Conservation (phyloP, 768 basidiomycete species). For the Lentinula sp. region DNA sequence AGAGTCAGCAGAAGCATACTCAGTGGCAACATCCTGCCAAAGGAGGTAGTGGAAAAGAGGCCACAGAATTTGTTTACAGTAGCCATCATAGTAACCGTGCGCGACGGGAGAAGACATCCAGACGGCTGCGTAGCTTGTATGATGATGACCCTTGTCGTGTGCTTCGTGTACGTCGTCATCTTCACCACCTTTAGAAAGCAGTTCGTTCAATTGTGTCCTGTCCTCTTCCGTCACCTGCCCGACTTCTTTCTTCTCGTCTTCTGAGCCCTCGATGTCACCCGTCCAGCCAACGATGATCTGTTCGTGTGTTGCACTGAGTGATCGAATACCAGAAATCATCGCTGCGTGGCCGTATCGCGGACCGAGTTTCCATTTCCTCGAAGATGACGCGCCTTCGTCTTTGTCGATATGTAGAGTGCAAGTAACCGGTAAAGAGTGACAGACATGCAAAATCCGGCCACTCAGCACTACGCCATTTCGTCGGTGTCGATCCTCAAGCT, state of each 20-base stretch:
- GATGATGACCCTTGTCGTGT: not conserved
- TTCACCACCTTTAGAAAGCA: constrained; percentile 60
- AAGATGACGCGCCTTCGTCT: constrained; percentile 7
- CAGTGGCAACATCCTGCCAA: constrained; percentile 93
- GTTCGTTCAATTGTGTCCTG: constrained; percentile 56
- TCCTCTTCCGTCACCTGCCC: constrained; percentile 55
- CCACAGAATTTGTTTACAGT: constrained; percentile 97
- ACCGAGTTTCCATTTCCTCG: constrained; percentile 58
- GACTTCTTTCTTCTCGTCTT: constrained; percentile 39
- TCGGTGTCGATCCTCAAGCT: constrained; percentile 66
- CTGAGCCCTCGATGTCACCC: constrained; percentile 68
- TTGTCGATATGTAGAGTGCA: constrained; percentile 47
- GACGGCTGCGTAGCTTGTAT: constrained; percentile 78
- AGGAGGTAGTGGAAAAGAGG: constrained; percentile 97
- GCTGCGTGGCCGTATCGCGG: constrained; percentile 88
- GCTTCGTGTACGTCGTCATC: constrained; percentile 26
- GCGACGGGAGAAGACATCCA: constrained; percentile 89
- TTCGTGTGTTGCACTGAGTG: constrained; percentile 77
- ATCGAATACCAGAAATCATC: constrained; percentile 90
- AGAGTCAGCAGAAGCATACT: constrained; percentile 79
- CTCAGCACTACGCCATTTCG: constrained; percentile 69
- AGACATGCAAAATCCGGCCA: constrained; percentile 88
- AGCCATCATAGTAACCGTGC: constrained; percentile 93
- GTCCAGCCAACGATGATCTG: constrained; percentile 94
- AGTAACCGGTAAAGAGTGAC: constrained; percentile 81